Evolutionary conservation across 2,329 filamentous ascomycete genomes (phyloP), one percentile per base, ranked within the genome.

Genomic region (Ophiostoma tasmaniense): DNA sequence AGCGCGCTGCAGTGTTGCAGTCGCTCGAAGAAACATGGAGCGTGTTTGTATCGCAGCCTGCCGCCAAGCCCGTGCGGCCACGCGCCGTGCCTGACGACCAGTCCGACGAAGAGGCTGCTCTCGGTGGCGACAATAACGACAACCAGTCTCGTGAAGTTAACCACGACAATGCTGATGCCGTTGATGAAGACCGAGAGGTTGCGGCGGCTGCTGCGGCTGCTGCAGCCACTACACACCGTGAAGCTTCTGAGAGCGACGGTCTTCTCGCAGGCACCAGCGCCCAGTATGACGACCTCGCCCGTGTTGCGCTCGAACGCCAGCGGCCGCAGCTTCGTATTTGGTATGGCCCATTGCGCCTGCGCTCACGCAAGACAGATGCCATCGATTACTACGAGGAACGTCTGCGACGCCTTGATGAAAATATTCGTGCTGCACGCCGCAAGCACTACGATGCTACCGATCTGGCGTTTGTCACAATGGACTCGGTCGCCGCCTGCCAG

Each of bases 391-490:
- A 93, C 75, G 90, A 96, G 74, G 92, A 97, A 77, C 90, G 90
- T 76, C 84, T 99, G 45, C 88, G 90, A 33, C 84, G 85, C 20
- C 78, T 96, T 2, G 94, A 99, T 73, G 90, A 91, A 66, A 84
- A 88, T 73, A 92, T 99, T 66, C 78, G 80, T 8, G 79, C 79
- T 8, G 87, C 92, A 13, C 87, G 95, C 35, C 87, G 87, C 74
- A 91, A 91, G 77, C 85, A 90, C 3, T 98, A 93, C 74, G 81
- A 84, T 6, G 84, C 95, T 0, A 93, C 89, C 0, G 90, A 94
- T 66, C 85, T 96, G 71, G 96, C 96, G 0, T 97, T 99, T 77
- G 91, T 99, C 52, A 98, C 95, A 0, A 96, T 99, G 92, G 92
- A 97, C 80, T 95, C 92, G 3, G 95, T 97, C 66, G 91, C 93